Base-by-base conservation (phyloP, 345 rosid genomes). In the Gossypioides kirkii region DNA sequence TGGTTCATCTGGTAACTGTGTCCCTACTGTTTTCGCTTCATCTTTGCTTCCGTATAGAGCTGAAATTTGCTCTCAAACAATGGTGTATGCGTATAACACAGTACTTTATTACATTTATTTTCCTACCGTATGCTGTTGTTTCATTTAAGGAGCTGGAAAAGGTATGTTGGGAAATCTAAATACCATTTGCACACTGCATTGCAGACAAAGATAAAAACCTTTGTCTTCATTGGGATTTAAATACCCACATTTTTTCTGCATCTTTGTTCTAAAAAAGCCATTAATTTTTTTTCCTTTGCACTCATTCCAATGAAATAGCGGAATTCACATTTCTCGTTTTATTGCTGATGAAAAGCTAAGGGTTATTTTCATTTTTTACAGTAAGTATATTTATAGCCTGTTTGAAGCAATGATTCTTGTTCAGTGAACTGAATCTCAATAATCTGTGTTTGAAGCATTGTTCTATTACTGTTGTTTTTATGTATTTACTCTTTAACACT, bases 161-260 rank as follows among this genome's bases (percentile, higher is more conserved):
- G 18, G 71, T 67, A 46, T 46, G 55, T 26, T 68, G 58, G 41
- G 58, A 20, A 42, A 23, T 67, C 56, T 22, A 14, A 67, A 67
- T 16, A 26, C 43, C 71, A 8, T 68, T 17, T 25, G 42, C 16
- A 68, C 25, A 68, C 43, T 25, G 43, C 58, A 23, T 25, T 47
- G 56, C 56, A 67, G 71, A 47, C 71, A 45, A 52, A 46, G 47
- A 22, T 10, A 46, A 67, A 26, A 26, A 22, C 56, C n/a, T 66
- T 3, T 16, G 56, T 47, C 41, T 47, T 25, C 56, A 2, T 47
- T 67, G 42, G 56, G 56, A 14, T 46, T 47, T 26, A 25, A 25
- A 23, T 47, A 3, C 12, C 14, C 42, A 47, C 14, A 67, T 8
- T 47, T 47, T 47, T 47, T 47, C 41, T 67, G 71, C 54, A 20